Conservation (phyloP, 306 rosid species). For the Gleditsia sinensis region DNA sequence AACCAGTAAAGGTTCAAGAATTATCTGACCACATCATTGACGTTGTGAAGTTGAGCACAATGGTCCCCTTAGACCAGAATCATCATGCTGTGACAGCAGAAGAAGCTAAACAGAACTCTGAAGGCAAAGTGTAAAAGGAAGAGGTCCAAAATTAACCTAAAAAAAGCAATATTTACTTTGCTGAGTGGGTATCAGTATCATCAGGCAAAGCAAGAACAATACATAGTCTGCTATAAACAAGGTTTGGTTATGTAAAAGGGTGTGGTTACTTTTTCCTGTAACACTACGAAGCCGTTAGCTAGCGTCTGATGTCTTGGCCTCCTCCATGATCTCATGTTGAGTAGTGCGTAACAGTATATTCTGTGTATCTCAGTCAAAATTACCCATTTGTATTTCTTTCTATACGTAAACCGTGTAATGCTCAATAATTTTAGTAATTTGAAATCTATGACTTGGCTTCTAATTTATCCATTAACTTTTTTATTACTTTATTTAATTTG, state of each 20-base stretch:
- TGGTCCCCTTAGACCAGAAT: constrained; percentile 43
- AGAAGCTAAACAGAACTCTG: constrained; percentile 35
- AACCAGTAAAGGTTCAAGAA: constrained; percentile 60
- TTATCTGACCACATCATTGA: constrained; percentile 64
- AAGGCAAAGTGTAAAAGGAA: neutral
- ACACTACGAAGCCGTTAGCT: constrained; percentile 1
- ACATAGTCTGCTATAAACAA: neutral
- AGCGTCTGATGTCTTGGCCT: constrained; percentile 6
- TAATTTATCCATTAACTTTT: neutral
- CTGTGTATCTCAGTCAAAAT: constrained; percentile 20
- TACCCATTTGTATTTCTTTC: constrained; percentile 18
- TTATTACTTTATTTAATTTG: neutral
- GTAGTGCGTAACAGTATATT: neutral
- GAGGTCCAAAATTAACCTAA: constrained; percentile 2
- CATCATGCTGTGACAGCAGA: no score
- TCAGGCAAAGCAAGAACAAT: constrained; percentile 8
- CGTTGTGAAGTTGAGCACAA: constrained; percentile 50
- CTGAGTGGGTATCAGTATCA: constrained; percentile 26
- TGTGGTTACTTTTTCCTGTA: constrained; percentile 16
- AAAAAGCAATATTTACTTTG: constrained; percentile 2
- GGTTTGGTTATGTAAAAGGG: no score
- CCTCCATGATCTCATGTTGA: neutral
- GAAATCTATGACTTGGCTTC: neutral
- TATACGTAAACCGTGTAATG: neutral
- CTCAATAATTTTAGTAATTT: constrained; percentile 14